Base-by-base conservation (phyloP, 163 green algal genomes). In the Scenedesmus sp. region DNA sequence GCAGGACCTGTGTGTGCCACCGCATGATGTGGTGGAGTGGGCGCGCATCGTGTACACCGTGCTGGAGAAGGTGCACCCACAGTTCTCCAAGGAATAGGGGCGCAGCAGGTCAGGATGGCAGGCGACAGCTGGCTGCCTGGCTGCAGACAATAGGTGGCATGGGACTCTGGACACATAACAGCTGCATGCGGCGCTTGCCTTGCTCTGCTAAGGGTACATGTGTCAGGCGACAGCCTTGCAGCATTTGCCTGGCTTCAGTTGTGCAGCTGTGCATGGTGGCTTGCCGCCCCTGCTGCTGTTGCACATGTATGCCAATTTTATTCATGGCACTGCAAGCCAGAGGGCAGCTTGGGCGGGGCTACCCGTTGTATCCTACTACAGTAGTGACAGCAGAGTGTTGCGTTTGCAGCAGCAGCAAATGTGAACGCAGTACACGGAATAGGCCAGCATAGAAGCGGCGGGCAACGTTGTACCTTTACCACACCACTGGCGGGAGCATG, bases 31-130 rank as follows among this genome's bases (percentile, higher is more conserved):
- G 9, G 87, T 77, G 12, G 91, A 94, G 91, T 86, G 88, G 73
- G 91, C 91, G 8, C 91, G 81, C 67, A 88, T 94, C 4, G 91
- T 94, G 64, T 94, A 90, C 88, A 94, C 91, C 46, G 90, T 91
- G n/a, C 83, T 94, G 87, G 88, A 94, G 77, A 91, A 92, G 76
- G 91, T 94, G 79, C 79, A 92, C 67, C 91, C 91, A 20, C 88
- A 94, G 87, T 86, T 89, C 5, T 76, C 88, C 6, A 79, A n/a
- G 2, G 83, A 73, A 57, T 88, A 54, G 23, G 1, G 59, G 9
- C 59, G 59, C 59, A 64, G 59, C 59, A 10, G 59, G 59, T 64
- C 59, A 64, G 46, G 13, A 3, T 79, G 70, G 70, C 70, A 52
- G 64, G 64, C 13, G 13, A 16, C 13, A 16, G 64, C 64, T 16